phyloP scores from a whole-genome alignment of 2,329 filamentous ascomycete species.

The Zarea fungicola region DNA sequence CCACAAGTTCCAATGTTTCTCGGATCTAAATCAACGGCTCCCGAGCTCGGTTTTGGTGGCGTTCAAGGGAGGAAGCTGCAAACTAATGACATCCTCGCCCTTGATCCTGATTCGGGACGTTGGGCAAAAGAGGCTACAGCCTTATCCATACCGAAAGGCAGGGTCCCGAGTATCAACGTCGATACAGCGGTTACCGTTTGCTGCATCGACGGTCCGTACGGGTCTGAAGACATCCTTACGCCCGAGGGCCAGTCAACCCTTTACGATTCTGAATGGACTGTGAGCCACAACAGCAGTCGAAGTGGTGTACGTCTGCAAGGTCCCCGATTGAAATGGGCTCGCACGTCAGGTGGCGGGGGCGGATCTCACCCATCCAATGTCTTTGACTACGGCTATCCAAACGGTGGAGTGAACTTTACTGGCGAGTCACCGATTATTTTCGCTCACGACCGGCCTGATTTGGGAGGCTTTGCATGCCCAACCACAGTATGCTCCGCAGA shows the following conservation, averaged over 20 bases:
- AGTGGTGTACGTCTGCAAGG: conserved; percentile 57
- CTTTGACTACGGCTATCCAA: conserved; percentile 55
- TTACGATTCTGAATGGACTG: conserved; percentile 51
- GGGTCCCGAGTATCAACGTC: conserved; percentile 15
- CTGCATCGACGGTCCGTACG: conserved; percentile 28
- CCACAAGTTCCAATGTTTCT: conserved; percentile 48
- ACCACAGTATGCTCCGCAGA: conserved; percentile 53
- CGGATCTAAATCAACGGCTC: conserved; percentile 53
- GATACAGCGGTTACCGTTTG: not conserved
- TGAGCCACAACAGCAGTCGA: conserved; percentile 56
- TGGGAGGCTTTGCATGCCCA: conserved; percentile 54
- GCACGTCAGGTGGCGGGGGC: conserved; percentile 56
- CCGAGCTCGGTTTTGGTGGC: conserved; percentile 53
- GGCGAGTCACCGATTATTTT: conserved; percentile 57
- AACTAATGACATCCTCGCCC: conserved; percentile 46
- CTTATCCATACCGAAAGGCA: conserved; percentile 12
- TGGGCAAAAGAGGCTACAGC: conserved; percentile 7
- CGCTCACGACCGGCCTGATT: conserved; percentile 52
- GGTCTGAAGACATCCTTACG: conserved; percentile 26
- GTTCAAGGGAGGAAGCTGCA: conserved; percentile 53
- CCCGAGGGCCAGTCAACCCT: conserved; percentile 50
- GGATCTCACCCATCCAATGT: conserved; percentile 57
- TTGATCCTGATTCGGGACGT: conserved; percentile 22
- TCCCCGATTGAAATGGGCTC: conserved; percentile 53
- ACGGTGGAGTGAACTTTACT: conserved; percentile 55